Evolutionary conservation across 1,139 yeast genomes (phyloP), one percentile per base, ranked within the genome.

Genomic region (Pichia sp.): DNA sequence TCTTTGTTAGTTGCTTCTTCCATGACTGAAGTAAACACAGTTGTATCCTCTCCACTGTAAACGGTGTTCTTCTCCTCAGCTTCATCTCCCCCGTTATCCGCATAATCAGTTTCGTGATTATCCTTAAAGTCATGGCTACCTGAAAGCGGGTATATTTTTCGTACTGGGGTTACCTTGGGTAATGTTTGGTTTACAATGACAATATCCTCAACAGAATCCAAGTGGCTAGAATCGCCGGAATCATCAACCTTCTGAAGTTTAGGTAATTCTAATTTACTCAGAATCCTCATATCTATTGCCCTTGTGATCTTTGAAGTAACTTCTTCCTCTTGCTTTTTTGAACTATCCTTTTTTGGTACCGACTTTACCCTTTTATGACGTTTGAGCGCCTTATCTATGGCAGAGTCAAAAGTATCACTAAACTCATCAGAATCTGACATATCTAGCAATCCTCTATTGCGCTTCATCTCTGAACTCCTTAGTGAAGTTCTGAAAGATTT

Each of bases 351-450:
- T 29, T 38, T 38, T 14, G 41, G 27, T 9, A 29, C 30, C 14
- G 52, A 49, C 24, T 51, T 51, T 24, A 31, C 30, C 45, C 55
- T 46, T 43, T 49, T 51, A 14, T 36, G 33, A 3, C 27, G 29
- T 27, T 33, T 17, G 12, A 56, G 42, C 1, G 47, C 56, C 9
- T 50, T 49, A 27, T 51, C 33, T 20, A 59, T 27, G 3, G 56
- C 56, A 17, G 31, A 36, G 29, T 55, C 57, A 44, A 60, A 51
- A 14, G 57, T 50, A 14, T 49, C 55, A 12, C 47, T 50, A 14
- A 34, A 48, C 14, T 46, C 45, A 12, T 54, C 58, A 6, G 55
- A 52, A 9, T 43, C 54, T 10, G 43, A 27, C 42, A 48, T 34
- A 45, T 58, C 58, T 20, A 58, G 42, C 2, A 52, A 43, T n/a